Conservation (phyloP, 139 green algal species). For the Chlamydomonas asymmetrica region DNA sequence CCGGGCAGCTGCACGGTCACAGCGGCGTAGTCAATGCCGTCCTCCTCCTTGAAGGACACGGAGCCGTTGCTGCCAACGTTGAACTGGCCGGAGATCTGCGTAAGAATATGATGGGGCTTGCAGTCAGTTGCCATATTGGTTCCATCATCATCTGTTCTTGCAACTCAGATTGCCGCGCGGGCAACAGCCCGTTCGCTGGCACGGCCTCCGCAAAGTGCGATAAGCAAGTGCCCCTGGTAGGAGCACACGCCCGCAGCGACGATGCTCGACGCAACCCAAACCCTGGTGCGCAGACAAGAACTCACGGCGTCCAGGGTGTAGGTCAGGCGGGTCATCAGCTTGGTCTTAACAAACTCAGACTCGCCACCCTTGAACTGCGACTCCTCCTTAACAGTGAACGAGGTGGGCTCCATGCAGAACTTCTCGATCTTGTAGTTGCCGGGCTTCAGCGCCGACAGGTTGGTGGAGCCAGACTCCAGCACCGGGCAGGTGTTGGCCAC, state of each 20-base stretch:
- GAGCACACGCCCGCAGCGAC: background rate
- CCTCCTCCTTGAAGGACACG: slow-evolving; percentile 92
- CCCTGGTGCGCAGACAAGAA: background rate
- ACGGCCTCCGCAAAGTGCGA: too few relatives aligned
- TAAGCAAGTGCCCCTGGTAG: background rate
- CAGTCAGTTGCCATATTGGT: too few relatives aligned
- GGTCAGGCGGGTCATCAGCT: slow-evolving; percentile 98
- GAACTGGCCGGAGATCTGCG: slow-evolving; percentile 81
- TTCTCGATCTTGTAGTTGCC: slow-evolving; percentile 93
- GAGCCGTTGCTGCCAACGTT: slow-evolving; percentile 86
- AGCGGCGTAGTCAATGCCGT: slow-evolving; percentile 98
- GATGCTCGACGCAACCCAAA: background rate
- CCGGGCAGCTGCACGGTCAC: slow-evolving; percentile 97
- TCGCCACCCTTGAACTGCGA: slow-evolving; percentile 77
- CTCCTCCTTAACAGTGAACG: slow-evolving; percentile 87
- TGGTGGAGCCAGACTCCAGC: slow-evolving; percentile 71
- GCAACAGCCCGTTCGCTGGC: too few relatives aligned
- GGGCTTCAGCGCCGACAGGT: slow-evolving; percentile 84
- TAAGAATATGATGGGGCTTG: too few relatives aligned
- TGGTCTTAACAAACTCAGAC: slow-evolving; percentile 94
- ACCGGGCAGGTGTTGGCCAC: slow-evolving; percentile 99
- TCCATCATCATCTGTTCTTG: too few relatives aligned
- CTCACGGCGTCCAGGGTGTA: slow-evolving; percentile 95
- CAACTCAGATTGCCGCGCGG: too few relatives aligned
- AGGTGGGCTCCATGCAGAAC: slow-evolving; percentile 99